Conservation (phyloP, 306 rosid genomes). For the Cajanus cajan region DNA sequence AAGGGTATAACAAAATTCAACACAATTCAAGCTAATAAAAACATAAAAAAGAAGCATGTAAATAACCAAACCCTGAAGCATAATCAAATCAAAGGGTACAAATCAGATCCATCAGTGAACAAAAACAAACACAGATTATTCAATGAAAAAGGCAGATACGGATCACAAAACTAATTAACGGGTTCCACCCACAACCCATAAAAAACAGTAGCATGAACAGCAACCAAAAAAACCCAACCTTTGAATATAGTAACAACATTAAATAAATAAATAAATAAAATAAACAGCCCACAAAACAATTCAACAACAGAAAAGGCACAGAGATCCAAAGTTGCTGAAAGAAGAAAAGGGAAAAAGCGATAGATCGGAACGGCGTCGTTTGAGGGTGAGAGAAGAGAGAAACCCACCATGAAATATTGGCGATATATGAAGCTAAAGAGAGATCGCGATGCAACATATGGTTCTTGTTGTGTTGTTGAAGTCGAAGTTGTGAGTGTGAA, state of each 20-base stretch:
- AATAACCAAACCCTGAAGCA: background rate
- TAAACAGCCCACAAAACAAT: background rate
- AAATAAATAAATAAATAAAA: background rate
- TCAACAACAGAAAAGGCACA: background rate
- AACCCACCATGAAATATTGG: background rate
- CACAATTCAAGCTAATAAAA: background rate
- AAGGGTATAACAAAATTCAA: background rate
- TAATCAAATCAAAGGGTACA: background rate
- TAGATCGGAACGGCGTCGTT: constrained; percentile 19
- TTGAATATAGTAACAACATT: background rate
- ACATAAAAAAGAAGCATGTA: too few relatives aligned
- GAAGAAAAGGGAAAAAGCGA: background rate
- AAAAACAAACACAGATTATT: background rate
- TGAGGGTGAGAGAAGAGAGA: background rate
- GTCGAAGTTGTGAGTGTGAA: background rate
- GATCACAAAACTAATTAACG: background rate
- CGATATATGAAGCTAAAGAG: background rate
- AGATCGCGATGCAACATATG: background rate
- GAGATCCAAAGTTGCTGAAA: background rate
- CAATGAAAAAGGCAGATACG: background rate
- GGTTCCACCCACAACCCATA: background rate
- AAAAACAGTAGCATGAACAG: background rate
- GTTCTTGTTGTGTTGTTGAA: background rate
- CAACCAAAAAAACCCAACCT: background rate
- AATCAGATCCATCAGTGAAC: constrained; percentile 4